Evolutionary conservation across 2,329 filamentous ascomycete genomes (phyloP).

Genomic region (Phaeosphaeria sp.): DNA sequence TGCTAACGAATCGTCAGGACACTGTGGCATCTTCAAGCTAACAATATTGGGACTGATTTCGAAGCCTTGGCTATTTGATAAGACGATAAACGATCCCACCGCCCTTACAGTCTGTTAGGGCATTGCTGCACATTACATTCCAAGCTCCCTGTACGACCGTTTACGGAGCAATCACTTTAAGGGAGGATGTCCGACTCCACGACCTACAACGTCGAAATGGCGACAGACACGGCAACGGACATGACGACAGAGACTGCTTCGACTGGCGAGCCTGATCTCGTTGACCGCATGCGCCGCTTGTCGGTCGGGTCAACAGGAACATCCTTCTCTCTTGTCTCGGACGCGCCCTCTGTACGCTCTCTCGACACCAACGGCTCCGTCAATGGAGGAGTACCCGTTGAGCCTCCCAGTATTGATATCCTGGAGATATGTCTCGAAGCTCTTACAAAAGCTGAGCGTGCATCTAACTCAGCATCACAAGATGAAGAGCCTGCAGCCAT

Average conservation of each 20-base stretch:
- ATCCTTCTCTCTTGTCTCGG: slow-evolving; percentile 23
- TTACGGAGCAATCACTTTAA: not conserved
- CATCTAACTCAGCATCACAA: not conserved
- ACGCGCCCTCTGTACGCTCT: slow-evolving; percentile 18
- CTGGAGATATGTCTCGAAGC: slow-evolving; percentile 1
- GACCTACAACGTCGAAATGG: not conserved
- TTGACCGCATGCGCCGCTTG: slow-evolving; percentile 14
- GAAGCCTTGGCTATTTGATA: not conserved
- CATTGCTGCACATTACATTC: not conserved
- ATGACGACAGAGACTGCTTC: not conserved
- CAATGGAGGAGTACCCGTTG: slow-evolving; percentile 6
- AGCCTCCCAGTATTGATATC: not conserved
- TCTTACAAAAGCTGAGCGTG: not conserved
- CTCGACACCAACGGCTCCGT: slow-evolving; percentile 15
- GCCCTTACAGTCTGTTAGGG: not conserved
- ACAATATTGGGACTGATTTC: not conserved
- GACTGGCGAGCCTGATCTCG: not conserved
- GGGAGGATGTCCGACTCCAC: not conserved
- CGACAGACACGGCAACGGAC: not conserved
- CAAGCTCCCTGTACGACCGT: not conserved
- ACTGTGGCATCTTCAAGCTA: not conserved
- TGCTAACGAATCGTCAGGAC: not conserved
- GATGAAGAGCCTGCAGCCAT: not conserved
- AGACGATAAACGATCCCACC: not conserved
- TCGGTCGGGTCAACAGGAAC: slow-evolving; percentile 21